phyloP scores from a whole-genome alignment of 768 basidiomycete species.

The Termitomyces eurrhizus region DNA sequence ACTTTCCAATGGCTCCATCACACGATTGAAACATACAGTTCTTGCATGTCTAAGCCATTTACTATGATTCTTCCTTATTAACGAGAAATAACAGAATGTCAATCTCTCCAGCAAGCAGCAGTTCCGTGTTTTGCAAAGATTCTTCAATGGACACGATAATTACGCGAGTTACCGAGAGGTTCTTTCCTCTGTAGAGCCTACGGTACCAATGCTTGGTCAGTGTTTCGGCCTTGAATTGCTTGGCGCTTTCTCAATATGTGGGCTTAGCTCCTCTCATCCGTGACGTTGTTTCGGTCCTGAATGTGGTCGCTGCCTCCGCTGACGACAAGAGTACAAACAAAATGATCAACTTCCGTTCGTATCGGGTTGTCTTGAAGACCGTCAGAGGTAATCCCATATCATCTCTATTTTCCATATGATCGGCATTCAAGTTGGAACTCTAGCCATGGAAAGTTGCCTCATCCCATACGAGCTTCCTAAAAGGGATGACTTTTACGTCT shows the following conservation, averaged over 20 bases:
- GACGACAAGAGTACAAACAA: conserved; percentile 13
- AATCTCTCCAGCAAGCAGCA: conserved; percentile 22
- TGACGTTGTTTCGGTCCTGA: conserved; percentile 23
- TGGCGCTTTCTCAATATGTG: background rate
- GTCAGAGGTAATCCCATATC: conserved; percentile 29
- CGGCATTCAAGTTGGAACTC: background rate
- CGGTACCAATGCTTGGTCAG: conserved; percentile 32
- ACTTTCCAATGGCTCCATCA: conserved; percentile 35
- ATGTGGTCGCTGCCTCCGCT: conserved; percentile 16
- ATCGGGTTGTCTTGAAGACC: conserved; percentile 34
- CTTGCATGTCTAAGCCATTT: conserved; percentile 22
- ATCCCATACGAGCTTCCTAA: conserved; percentile 35
- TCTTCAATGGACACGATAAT: conserved; percentile 26
- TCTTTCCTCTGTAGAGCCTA: conserved; percentile 22
- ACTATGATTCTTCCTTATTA: background rate
- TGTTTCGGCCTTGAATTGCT: background rate
- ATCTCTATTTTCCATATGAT: background rate
- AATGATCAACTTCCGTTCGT: conserved; percentile 36
- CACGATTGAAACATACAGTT: conserved; percentile 31
- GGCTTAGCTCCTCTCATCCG: conserved; percentile 25
- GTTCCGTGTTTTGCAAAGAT: conserved; percentile 24
- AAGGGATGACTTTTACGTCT: conserved; percentile 31
- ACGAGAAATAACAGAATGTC: conserved; percentile 17
- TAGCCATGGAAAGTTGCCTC: conserved; percentile 47
- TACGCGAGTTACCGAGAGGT: conserved; percentile 24